phyloP scores from a whole-genome alignment of 2,329 filamentous ascomycete species.

The Botryotinia narcissicola region DNA sequence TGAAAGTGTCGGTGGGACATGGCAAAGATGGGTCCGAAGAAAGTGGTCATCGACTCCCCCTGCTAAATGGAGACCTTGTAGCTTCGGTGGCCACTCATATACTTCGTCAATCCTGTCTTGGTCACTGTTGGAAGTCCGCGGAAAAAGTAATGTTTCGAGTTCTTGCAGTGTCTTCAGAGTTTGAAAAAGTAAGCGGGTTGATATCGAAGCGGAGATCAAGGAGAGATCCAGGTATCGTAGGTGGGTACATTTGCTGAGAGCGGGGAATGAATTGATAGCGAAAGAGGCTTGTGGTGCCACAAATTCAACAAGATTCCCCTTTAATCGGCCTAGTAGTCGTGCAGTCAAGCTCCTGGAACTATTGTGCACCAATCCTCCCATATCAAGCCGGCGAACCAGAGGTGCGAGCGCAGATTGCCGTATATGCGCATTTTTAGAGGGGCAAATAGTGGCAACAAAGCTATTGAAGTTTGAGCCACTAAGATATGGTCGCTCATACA shows the following conservation, averaged over 20 bases:
- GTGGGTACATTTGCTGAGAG: conserved; percentile 37
- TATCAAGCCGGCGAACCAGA: conserved; percentile 37
- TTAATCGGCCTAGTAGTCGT: conserved; percentile 37
- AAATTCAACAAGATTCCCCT: conserved; percentile 38
- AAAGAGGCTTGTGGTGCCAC: conserved; percentile 39
- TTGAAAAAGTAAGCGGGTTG: conserved; percentile 36
- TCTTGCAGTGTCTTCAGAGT: conserved; percentile 34
- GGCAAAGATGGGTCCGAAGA: conserved; percentile 29
- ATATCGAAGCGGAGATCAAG: conserved; percentile 37
- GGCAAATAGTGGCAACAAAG: conserved; percentile 39
- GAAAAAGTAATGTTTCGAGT: conserved; percentile 38
- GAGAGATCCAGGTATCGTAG: conserved; percentile 37
- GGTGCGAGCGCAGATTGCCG: conserved; percentile 33
- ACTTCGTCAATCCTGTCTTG: conserved; percentile 18
- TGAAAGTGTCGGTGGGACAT: conserved; percentile 28
- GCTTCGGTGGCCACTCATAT: conserved; percentile 37
- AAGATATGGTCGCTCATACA: conserved; percentile 36
- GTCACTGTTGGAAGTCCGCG: conserved; percentile 34
- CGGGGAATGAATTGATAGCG: conserved; percentile 39
- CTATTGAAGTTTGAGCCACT: conserved; percentile 35
- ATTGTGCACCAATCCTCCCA: conserved; percentile 39
- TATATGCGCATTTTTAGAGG: conserved; percentile 40
- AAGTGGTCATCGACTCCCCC: conserved; percentile 37
- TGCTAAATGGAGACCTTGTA: conserved; percentile 37
- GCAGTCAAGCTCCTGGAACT: conserved; percentile 36